A percentile compares a stretch with the other conserved stretches of the same genome.
Conservation (phyloP, 768 basidiomycete genomes). For the Auricularia heimuer region DNA sequence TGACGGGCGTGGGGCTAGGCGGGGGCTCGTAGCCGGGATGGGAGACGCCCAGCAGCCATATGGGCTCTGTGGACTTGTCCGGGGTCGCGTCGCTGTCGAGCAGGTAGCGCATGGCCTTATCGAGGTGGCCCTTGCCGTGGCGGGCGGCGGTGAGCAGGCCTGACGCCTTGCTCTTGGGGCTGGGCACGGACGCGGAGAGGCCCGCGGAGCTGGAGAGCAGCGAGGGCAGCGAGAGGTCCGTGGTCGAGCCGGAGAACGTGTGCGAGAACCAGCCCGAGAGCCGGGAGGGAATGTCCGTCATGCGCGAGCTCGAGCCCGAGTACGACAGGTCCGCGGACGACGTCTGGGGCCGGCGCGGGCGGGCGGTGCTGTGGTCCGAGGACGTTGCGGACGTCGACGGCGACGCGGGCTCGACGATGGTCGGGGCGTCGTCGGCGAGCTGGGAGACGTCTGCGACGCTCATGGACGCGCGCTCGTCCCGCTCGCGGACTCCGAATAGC, state of each 20-base stretch:
- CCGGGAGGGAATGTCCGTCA: conserved; percentile 63
- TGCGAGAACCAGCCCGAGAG: conserved; percentile 77
- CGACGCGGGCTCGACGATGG: conserved; percentile 55
- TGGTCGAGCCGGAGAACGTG: conserved; percentile 61
- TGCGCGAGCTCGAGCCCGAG: conserved; percentile 33
- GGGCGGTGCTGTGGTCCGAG: conserved; percentile 38
- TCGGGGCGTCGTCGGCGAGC: conserved; percentile 42
- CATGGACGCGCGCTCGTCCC: conserved; percentile 3
- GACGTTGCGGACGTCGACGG: conserved; percentile 31
- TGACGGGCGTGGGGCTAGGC: conserved; percentile 9
- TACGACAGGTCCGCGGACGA: conserved; percentile 29
- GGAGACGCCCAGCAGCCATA: conserved; percentile 82
- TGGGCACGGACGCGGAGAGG: conserved; percentile 19
- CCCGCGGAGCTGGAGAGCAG: conserved; percentile 42
- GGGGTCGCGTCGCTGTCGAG: conserved; percentile 82
- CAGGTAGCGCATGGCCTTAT: conserved; percentile 82
- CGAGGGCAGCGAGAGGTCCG: conserved; percentile 58
- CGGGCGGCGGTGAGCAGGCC: conserved; percentile 55
- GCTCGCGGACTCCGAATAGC: conserved; percentile 25
- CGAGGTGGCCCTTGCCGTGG: conserved; percentile 65
- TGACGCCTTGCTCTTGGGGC: conserved; percentile 36
- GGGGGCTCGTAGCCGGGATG: conserved; percentile 63
- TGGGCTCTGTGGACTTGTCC: conserved; percentile 71
- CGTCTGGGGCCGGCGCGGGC: conserved; percentile 35
- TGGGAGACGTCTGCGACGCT: conserved; percentile 25